Evolutionary conservation across 2,329 filamentous ascomycete species (phyloP).

Genomic region (Coniochaeta sp.): DNA sequence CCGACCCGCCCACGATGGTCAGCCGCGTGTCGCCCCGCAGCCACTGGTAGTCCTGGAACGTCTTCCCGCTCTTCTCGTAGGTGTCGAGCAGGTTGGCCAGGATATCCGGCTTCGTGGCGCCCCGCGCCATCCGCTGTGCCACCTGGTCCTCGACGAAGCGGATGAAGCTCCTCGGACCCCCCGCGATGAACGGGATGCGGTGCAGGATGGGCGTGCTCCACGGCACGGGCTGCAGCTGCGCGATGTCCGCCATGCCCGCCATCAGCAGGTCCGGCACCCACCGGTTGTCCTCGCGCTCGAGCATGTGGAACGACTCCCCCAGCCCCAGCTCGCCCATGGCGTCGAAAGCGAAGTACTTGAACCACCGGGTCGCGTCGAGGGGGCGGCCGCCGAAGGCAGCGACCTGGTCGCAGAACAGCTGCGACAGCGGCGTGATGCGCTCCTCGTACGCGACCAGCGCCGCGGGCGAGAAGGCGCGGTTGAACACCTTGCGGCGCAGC

Average conservation of each 20-base stretch:
- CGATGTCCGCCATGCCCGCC: slow-evolving; percentile 12
- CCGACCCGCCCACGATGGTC: slow-evolving; percentile 9
- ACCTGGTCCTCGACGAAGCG: slow-evolving; percentile 8
- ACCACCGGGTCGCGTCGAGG: slow-evolving; percentile 18
- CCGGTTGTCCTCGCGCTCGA: slow-evolving; percentile 12
- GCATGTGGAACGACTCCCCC: slow-evolving; percentile 21
- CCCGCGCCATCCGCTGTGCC: slow-evolving; percentile 4
- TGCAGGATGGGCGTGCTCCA: slow-evolving; percentile 13
- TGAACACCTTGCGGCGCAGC: slow-evolving; percentile 10
- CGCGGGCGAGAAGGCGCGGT: slow-evolving; percentile 8
- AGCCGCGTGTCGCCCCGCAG: slow-evolving; percentile 4
- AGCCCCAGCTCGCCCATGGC: slow-evolving; percentile 25
- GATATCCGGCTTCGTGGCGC: slow-evolving; percentile 3
- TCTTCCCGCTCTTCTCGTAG: slow-evolving; percentile 5
- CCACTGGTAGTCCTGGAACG: slow-evolving; percentile 5
- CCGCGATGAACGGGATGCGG: slow-evolving; percentile 8
- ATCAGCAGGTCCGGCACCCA: slow-evolving; percentile 10
- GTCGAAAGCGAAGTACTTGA: slow-evolving; percentile 23
- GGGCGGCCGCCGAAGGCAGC: slow-evolving; percentile 5
- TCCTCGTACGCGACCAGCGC: slow-evolving; percentile 17
- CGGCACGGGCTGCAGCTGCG: slow-evolving; percentile 10
- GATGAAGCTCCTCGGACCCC: slow-evolving; percentile 9
- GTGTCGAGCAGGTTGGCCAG: slow-evolving; percentile 3
- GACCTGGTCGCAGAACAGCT: slow-evolving; percentile 13
- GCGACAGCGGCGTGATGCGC: slow-evolving; percentile 11